phyloP scores from a whole-genome alignment of 345 rosid genomes.

The Linum tenue region DNA sequence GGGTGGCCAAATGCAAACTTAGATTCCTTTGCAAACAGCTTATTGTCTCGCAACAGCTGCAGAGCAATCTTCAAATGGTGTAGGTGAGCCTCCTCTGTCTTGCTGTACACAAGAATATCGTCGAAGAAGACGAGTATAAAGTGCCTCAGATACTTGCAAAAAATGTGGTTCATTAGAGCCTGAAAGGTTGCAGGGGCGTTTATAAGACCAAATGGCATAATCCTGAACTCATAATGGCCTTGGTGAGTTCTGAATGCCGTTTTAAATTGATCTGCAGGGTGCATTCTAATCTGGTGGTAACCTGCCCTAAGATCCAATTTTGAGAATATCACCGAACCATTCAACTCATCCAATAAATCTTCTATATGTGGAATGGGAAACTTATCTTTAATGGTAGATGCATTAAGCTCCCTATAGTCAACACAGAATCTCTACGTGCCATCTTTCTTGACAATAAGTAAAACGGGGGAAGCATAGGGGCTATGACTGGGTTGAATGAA shows the following conservation, averaged over 20 bases:
- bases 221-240: too few species aligned
- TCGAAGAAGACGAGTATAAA: neutral
- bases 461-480: neutral
- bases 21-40: neutral
- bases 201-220: too few species aligned
- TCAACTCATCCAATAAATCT: neutral
- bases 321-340: neutral
- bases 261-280: too few species aligned
- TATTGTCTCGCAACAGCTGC: neutral
- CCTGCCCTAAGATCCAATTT: too few species aligned
- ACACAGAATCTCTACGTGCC: neutral
- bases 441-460: neutral
- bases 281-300: too few species aligned
- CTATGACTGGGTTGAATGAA: neutral
- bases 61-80: neutral
- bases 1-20: neutral
- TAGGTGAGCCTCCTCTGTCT: neutral
- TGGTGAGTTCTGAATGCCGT: too few species aligned
- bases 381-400: too few species aligned
- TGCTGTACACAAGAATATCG: neutral
- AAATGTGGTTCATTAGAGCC: neutral
- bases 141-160: neutral
- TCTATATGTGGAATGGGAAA: neutral
- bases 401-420: neutral
- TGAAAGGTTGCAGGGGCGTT: slow-evolving; percentile 1